Evolutionary conservation across 73 alveolate genomes (phyloP).

Genomic region (Diophrys appendiculata): DNA sequence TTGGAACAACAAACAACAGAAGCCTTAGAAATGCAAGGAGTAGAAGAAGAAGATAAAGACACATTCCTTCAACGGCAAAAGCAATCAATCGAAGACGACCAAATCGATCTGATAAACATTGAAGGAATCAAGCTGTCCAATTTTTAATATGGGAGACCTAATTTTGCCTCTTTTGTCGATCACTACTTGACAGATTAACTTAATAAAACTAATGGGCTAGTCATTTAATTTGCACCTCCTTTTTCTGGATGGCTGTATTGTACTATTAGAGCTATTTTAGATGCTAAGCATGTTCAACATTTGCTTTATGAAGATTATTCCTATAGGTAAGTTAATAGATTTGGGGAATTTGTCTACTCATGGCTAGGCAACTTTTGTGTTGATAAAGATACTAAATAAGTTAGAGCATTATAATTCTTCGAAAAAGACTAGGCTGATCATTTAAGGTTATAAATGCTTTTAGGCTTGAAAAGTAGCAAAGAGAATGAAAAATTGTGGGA

Average conservation of each 20-base stretch:
- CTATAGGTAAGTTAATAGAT: background rate
- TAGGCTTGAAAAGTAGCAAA: constrained; percentile 51
- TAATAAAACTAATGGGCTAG: constrained; percentile 13
- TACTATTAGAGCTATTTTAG: constrained; percentile 80
- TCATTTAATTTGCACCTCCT: constrained; percentile 58
- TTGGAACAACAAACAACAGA: background rate
- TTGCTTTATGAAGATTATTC: constrained; percentile 7
- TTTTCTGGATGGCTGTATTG: constrained; percentile 59
- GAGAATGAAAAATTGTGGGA: constrained; percentile 72
- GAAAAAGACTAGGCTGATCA: constrained; percentile 67
- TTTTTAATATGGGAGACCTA: constrained; percentile 16
- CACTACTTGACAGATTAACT: background rate
- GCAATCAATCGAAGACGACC: background rate
- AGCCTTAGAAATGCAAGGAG: background rate
- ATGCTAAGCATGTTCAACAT: constrained; percentile 77
- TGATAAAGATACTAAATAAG: constrained; percentile 42
- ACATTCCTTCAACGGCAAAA: background rate
- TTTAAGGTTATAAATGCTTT: constrained; percentile 52
- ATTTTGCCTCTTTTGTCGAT: constrained; percentile 9
- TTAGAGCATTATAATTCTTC: constrained; percentile 58
- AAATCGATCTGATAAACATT: constrained; percentile 1
- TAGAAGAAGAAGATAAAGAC: background rate
- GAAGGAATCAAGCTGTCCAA: background rate
- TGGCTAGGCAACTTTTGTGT: constrained; percentile 74
- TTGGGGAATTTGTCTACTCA: constrained; percentile 63